Conservation (phyloP, 2,329 filamentous ascomycete species). For the Aspergillus tanneri region DNA sequence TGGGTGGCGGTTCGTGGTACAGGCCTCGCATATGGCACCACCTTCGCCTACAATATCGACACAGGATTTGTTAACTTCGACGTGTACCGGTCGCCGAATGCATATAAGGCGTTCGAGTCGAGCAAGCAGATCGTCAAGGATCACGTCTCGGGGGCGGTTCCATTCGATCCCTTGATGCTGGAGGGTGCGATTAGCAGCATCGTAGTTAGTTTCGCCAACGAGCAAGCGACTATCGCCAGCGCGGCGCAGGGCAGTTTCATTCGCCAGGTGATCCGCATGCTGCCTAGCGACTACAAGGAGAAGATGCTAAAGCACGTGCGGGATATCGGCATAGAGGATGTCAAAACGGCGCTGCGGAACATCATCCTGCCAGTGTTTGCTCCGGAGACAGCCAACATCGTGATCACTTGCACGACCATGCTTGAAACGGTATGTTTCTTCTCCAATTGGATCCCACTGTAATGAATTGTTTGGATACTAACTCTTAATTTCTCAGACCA, state of each 20-base stretch:
- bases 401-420: conserved; percentile 82
- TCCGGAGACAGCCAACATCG: conserved; percentile 75
- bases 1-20: conserved; percentile 93
- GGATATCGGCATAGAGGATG: conserved; percentile 71
- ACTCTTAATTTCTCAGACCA: conserved; percentile 53
- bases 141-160: conserved; percentile 68
- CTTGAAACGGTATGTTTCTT: conserved; percentile 71
- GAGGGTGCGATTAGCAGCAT: conserved; percentile 90
- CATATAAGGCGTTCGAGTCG: conserved; percentile 78
- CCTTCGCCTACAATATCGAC: conserved; percentile 74
- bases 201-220: conserved; percentile 80
- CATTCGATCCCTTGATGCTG: conserved; percentile 77
- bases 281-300: conserved; percentile 75
- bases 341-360: conserved; percentile 70
- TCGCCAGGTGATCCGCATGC: conserved; percentile 71
- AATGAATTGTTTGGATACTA: conserved; percentile 15
- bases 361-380: conserved; percentile 78
- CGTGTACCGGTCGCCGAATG: conserved; percentile 87
- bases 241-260: conserved; percentile 84
- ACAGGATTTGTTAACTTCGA: conserved; percentile 78
- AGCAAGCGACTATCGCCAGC: conserved; percentile 78
- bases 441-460: background rate
- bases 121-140: conserved; percentile 72
- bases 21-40: conserved; percentile 86
- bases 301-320: conserved; percentile 75